Conservation (phyloP, 2,329 filamentous ascomycete species). For the Fusarium vanettenii region DNA sequence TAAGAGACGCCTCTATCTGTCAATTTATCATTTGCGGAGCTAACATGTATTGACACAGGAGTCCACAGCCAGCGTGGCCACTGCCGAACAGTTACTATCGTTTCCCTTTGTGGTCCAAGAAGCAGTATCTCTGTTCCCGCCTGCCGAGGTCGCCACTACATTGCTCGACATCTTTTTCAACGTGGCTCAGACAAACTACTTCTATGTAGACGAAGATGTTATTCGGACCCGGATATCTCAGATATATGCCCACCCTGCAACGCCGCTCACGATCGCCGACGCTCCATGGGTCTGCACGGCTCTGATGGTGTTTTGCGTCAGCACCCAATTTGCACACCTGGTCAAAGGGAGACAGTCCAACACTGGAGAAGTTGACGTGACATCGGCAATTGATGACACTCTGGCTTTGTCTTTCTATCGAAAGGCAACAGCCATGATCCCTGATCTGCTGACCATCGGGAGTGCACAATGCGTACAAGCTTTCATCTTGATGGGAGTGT, state of each 20-base stretch:
- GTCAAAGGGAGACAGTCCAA: background rate
- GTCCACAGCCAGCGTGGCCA: background rate
- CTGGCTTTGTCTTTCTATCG: slow-evolving; percentile 25
- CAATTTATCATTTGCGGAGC: background rate
- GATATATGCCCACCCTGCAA: background rate
- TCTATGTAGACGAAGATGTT: slow-evolving; percentile 19
- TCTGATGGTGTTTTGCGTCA: slow-evolving; percentile 25
- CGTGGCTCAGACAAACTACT: slow-evolving; percentile 25
- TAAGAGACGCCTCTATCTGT: background rate
- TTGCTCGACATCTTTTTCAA: slow-evolving; percentile 24
- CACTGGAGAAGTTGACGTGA: background rate
- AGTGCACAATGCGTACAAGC: slow-evolving; percentile 16
- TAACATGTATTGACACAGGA: background rate
- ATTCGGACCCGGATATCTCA: slow-evolving; percentile 5
- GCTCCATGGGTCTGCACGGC: slow-evolving; percentile 25
- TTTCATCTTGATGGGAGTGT: slow-evolving; percentile 18
- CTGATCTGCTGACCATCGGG: slow-evolving; percentile 11
- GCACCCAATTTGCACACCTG: slow-evolving; percentile 25
- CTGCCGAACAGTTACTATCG: slow-evolving; percentile 13
- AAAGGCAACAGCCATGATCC: slow-evolving; percentile 10
- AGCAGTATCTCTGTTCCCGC: slow-evolving; percentile 20
- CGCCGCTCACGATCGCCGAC: background rate
- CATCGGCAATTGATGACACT: slow-evolving; percentile 9
- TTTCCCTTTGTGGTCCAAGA: slow-evolving; percentile 18
- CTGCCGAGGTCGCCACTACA: background rate